These are phyloP conservation scores for Wickerhamiella musiphila DNA, from an alignment of 805 yeast species.

Conservation along the genomic window DNA sequence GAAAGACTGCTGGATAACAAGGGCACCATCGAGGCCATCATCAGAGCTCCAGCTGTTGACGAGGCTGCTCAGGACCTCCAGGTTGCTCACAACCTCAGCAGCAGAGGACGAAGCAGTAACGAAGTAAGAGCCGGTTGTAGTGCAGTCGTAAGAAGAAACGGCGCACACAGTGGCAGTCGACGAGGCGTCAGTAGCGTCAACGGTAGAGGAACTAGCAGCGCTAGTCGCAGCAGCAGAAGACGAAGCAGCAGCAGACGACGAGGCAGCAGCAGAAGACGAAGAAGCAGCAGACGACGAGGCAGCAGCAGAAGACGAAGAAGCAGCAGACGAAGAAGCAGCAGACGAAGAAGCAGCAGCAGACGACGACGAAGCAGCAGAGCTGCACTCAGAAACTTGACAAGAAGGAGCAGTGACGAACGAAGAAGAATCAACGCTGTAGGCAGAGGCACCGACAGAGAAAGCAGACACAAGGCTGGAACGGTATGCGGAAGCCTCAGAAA, in stretches of 20 bases:
- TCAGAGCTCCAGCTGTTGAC: conserved; percentile 9
- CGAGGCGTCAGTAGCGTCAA: not conserved
- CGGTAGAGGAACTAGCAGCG: not conserved
- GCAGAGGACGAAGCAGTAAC: conserved; percentile 7
- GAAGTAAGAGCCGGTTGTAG: too few relatives aligned
- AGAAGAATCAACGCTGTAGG: conserved; percentile 9
- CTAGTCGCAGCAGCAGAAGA: conserved; percentile 1
- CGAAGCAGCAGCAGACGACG: not conserved
- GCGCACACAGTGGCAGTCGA: not conserved
- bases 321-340: not conserved
- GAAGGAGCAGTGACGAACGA: conserved; percentile 6
- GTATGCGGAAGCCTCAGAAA: conserved; percentile 3
- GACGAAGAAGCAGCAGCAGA: not conserved
- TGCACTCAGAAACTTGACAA: conserved; percentile 7
- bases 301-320: conserved; percentile 17
- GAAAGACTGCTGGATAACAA: conserved; percentile 17
- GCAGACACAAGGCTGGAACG: conserved; percentile 6
- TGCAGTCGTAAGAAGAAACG: not conserved
- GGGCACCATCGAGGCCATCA: conserved; percentile 18
- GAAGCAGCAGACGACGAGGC: conserved; percentile 22
- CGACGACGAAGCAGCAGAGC: not conserved
- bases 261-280: not conserved
- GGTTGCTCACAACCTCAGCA: conserved; percentile 7
- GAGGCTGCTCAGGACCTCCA: conserved; percentile 5
- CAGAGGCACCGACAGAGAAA: conserved; percentile 8